phyloP scores from a whole-genome alignment of 495 filamentous ascomycete species.

The Lasiosphaeria miniovina region DNA sequence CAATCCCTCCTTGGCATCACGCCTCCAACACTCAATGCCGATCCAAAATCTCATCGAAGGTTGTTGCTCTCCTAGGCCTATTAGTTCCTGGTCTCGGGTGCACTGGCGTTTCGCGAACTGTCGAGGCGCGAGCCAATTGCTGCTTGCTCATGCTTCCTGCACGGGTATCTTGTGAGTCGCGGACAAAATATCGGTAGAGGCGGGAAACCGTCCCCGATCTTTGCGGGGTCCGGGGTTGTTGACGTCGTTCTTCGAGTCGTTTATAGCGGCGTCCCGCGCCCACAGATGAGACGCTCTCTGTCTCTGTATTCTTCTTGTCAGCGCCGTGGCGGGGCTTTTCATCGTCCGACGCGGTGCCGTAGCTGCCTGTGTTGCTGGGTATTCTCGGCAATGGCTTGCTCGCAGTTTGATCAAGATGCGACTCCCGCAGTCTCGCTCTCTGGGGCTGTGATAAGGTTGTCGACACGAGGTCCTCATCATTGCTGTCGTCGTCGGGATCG shows the following conservation, averaged over 20 bases:
- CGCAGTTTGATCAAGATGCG: neutral
- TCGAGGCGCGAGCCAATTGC: neutral
- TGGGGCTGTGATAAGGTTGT: neutral
- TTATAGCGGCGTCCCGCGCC: neutral
- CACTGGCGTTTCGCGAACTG: neutral
- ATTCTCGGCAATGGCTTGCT: neutral
- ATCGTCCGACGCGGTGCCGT: neutral
- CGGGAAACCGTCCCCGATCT: neutral
- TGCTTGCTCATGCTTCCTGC: neutral
- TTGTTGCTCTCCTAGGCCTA: slow-evolving; percentile 12
- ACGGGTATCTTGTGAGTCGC: neutral
- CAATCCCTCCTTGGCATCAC: too few relatives aligned
- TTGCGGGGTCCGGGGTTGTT: neutral
- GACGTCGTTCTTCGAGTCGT: neutral
- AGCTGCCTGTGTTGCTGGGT: neutral
- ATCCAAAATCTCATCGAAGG: slow-evolving; percentile 23
- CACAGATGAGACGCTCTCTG: neutral
- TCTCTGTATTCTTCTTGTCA: neutral
- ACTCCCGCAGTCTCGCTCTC: neutral
- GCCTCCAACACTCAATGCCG: neutral
- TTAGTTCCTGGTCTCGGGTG: neutral
- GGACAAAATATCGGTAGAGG: neutral
- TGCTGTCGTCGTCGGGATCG: slow-evolving; percentile 8
- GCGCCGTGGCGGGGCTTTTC: neutral
- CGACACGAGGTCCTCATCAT: neutral